A percentile compares a stretch with the other conserved stretches of the same genome.
phyloP scores from a whole-genome alignment of 169 alveolate species.

The Plasmodium vivax region DNA sequence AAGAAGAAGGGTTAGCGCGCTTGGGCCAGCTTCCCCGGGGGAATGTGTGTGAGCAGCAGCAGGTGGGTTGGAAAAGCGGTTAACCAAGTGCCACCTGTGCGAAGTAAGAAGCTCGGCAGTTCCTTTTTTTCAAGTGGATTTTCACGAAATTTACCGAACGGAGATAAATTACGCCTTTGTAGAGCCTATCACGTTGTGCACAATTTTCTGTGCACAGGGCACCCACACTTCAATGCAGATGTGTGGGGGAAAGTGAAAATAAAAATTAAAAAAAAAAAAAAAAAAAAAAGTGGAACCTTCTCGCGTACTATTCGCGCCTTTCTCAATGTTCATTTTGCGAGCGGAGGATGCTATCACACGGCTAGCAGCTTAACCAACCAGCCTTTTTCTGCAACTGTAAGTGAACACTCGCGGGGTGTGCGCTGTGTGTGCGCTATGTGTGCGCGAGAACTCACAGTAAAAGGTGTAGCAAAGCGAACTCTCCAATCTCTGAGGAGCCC shows the following conservation, averaged over 20 bases:
- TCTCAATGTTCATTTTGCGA: background rate
- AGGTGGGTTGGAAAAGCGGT: background rate
- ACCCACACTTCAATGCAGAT: background rate
- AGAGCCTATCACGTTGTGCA: background rate
- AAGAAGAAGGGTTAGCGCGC: slow-evolving; percentile 17
- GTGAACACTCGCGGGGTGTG: background rate
- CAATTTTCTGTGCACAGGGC: background rate
- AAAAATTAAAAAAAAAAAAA: background rate
- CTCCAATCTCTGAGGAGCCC: too few species aligned
- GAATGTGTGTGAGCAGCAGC: background rate
- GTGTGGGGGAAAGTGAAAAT: background rate
- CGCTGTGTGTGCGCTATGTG: too few species aligned
- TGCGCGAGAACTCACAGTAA: background rate
- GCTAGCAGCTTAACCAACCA: too few species aligned
- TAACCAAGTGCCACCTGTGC: background rate
- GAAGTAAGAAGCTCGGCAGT: background rate
- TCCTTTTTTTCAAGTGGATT: background rate
- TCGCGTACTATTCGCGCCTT: background rate
- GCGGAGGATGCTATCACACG: too few species aligned
- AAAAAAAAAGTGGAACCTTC: background rate
- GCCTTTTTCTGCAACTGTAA: background rate
- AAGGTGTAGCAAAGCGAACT: too few species aligned
- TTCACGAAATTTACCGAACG: background rate
- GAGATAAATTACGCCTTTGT: background rate
- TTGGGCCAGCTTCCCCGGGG: background rate